Evolutionary conservation across 2,329 filamentous ascomycete genomes (phyloP).

Genomic region (Colletotrichum liaoningense): DNA sequence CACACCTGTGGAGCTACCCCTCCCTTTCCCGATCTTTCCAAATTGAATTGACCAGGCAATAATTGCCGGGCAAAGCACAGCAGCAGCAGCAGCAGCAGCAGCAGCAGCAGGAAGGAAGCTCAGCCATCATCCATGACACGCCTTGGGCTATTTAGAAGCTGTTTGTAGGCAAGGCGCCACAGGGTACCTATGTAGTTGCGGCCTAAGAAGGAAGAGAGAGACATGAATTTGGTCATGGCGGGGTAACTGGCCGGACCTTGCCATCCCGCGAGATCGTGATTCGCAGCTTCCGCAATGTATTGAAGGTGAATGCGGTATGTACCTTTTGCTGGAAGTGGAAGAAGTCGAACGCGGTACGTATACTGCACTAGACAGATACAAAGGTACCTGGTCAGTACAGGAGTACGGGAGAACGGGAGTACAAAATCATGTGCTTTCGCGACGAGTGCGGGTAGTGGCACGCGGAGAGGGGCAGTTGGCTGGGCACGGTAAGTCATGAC

Average conservation of each 20-base stretch:
- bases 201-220: neutral
- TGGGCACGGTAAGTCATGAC: conserved; percentile 25
- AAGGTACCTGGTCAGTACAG: neutral
- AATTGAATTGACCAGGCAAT: neutral
- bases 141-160: neutral
- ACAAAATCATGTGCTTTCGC: conserved; percentile 35
- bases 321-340: no score
- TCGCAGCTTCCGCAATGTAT: neutral
- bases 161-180: neutral
- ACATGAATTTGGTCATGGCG: neutral
- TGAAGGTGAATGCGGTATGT: neutral
- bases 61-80: neutral
- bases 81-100: no score
- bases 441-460: conserved; percentile 6
- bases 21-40: neutral
- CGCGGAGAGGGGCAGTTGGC: conserved; percentile 2
- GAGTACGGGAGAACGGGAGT: neutral
- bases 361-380: neutral
- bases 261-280: neutral
- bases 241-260: neutral
- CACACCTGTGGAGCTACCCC: neutral
- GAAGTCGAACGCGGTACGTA: no score
- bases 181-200: neutral
- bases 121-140: neutral
- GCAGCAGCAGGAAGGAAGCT: neutral